These are phyloP conservation scores for Coniochaeta sp. DNA, from an alignment of 2,329 filamentous ascomycete species.

Conservation along the genomic window DNA sequence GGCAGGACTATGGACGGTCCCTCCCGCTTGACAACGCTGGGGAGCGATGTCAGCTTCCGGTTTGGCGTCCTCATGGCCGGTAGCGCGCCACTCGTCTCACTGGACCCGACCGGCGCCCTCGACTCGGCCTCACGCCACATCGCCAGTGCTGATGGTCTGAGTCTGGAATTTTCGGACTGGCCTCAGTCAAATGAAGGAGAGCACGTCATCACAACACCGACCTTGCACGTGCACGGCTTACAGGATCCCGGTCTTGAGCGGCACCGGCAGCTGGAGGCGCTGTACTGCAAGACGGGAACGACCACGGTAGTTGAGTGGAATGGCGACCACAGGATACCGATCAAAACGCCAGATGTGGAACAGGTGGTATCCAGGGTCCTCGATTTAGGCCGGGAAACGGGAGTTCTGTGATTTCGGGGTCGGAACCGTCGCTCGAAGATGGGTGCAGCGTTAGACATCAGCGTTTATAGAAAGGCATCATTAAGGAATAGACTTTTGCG, in stretches of 20 bases:
- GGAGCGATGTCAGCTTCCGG: constrained; percentile 36
- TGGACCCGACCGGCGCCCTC: constrained; percentile 32
- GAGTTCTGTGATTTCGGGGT: neutral
- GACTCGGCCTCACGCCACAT: constrained; percentile 2
- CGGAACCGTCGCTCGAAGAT: too few species aligned
- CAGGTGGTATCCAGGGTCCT: constrained; percentile 34
- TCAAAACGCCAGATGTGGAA: constrained; percentile 60
- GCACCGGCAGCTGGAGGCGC: constrained; percentile 47
- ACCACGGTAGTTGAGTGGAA: constrained; percentile 64
- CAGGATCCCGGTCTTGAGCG: constrained; percentile 51
- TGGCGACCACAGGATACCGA: constrained; percentile 62
- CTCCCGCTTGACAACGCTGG: neutral
- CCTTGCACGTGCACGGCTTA: constrained; percentile 62
- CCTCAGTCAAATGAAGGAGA: constrained; percentile 31
- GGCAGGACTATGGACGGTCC: neutral
- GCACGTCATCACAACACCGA: constrained; percentile 43
- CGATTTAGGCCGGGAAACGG: constrained; percentile 6
- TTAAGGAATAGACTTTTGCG: too few species aligned
- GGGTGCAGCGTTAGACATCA: too few species aligned
- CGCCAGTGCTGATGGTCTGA: constrained; percentile 10
- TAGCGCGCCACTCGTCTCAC: constrained; percentile 49
- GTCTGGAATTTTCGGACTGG: constrained; percentile 33
- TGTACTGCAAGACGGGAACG: constrained; percentile 52
- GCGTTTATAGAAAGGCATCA: too few species aligned
- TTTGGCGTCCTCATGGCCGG: constrained; percentile 60